Evolutionary conservation across 2,329 filamentous ascomycete species (phyloP).

Genomic region (Talaromyces sp.): DNA sequence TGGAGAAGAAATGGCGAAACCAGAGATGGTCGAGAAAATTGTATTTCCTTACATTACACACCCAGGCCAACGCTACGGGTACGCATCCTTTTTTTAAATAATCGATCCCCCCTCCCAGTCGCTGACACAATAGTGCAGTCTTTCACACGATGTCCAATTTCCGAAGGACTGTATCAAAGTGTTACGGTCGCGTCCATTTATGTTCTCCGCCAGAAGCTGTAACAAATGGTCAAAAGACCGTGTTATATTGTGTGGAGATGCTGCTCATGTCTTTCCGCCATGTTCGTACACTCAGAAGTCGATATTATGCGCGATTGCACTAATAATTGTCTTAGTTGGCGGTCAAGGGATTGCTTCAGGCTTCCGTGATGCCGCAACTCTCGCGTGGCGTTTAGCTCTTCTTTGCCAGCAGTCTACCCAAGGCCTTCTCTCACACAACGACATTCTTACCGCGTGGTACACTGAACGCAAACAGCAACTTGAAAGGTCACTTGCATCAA

Average conservation of each 20-base stretch:
- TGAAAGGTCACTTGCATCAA: slow-evolving; percentile 28
- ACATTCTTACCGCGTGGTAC: slow-evolving; percentile 28
- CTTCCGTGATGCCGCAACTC: slow-evolving; percentile 32
- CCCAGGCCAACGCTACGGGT: slow-evolving; percentile 5
- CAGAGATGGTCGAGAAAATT: slow-evolving; percentile 19
- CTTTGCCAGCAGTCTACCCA: slow-evolving; percentile 17
- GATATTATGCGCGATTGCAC: neutral
- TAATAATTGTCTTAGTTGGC: slow-evolving; percentile 23
- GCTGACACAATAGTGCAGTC: slow-evolving; percentile 15
- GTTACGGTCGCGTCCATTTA: slow-evolving; percentile 43
- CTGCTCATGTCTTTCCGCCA: slow-evolving; percentile 50
- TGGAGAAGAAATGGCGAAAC: slow-evolving; percentile 25
- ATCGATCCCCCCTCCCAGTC: neutral
- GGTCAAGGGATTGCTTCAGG: slow-evolving; percentile 40
- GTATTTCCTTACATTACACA: slow-evolving; percentile 27
- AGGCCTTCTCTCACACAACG: slow-evolving; percentile 15
- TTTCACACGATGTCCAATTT: slow-evolving; percentile 27
- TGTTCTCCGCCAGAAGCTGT: slow-evolving; percentile 42
- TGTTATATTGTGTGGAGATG: slow-evolving; percentile 44
- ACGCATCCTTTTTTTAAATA: neutral
- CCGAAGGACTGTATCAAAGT: slow-evolving; percentile 45
- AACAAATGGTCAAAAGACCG: slow-evolving; percentile 43
- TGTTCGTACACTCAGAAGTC: slow-evolving; percentile 23
- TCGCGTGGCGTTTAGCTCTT: slow-evolving; percentile 34
- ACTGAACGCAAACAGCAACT: slow-evolving; percentile 35